Base-by-base conservation (phyloP, 73 alveolate genomes). In the Symbiodinium pilosum region DNA sequence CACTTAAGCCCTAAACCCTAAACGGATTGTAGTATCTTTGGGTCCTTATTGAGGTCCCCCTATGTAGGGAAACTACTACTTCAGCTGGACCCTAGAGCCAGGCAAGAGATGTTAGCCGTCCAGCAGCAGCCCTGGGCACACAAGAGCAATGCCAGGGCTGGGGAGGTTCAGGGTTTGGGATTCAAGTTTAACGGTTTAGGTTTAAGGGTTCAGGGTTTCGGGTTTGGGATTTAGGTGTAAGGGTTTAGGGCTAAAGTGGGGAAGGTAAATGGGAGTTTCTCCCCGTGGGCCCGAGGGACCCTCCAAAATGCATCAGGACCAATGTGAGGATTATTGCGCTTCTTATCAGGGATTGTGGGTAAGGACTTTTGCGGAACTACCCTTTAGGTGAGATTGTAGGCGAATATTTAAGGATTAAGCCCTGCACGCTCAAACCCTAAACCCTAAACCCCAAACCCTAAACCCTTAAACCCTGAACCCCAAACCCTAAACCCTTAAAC, bases 21-120 rank as follows among this genome's bases (percentile, higher is more conserved):
- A n/a, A n/a, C n/a, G n/a, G n/a, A 16, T 7, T 47, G 7, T 47
- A 47, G 64, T 7, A 16, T 7, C 64, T 47, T 47, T 47, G 16
- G 64, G 64, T 16, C 16, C 16, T 16, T 47, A 47, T 47, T 47
- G 64, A 16, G 64, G 64, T 47, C 24, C 64, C n/a, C n/a, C n/a
- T n/a, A n/a, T n/a, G n/a, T n/a, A n/a, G n/a, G n/a, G n/a, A n/a
- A n/a, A n/a, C n/a, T n/a, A n/a, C n/a, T n/a, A n/a, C n/a, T n/a
- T n/a, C n/a, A n/a, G n/a, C n/a, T n/a, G n/a, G n/a, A n/a, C n/a
- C n/a, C n/a, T n/a, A n/a, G n/a, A n/a, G 21, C 69, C 52, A 88
- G 95, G 95, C 95, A 88, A 88, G 95, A 88, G 95, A 69, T 88
- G 47, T 36, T 88, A 30, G 95, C 95, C n/a, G 95, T 88, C 39